Base-by-base conservation (phyloP, 495 filamentous ascomycete species). In the Penicillium silybi region DNA sequence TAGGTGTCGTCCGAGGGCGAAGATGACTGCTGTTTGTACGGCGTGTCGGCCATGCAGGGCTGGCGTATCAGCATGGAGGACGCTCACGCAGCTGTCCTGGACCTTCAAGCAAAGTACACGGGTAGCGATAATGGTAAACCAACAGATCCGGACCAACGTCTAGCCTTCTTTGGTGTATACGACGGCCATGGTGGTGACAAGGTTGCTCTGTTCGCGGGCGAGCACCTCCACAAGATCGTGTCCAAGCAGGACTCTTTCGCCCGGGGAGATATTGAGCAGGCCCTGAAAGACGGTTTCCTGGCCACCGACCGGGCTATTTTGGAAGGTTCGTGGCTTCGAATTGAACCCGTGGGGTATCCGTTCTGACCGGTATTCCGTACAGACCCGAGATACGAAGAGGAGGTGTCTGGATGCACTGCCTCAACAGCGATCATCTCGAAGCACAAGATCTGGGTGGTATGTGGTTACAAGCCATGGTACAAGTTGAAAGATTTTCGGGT, bases 1-100 rank as follows among this genome's bases (percentile, higher is more conserved):
- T 73, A 98, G 93, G 74, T 82, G 68, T 97, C 93, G 52, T 83
- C 85, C 65, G 84, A 86, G 62, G 92, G 93, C 69, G 86, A 86
- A 74, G 92, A 97, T 88, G 91, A 96, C 57, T 85, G 89, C 67
- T 82, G 95, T 63, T 68, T 92, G 56, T 98, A 87, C 68, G 93
- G 95, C 60, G 83, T 98, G 53, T 97, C 95, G 57, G 89, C 89
- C 70, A 98, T 98, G 93, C 93, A 98, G 74, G 93, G 93, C 77
- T 98, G 93, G 93, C 87, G 93, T 72, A 97, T 97, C 70, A 95
- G 89, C 72, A 98, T 98, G 93, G 93, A 98, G 69, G 93, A 98
- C 64, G 85, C 93, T 50, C 93, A 98, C 74, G 88, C 89, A 34
- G 80, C 87, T 18, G 70, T 96, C 23, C 86, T 98, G 62, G 89